Conservation (phyloP, 2,329 filamentous ascomycete genomes). For the Colletotrichum viniferum region DNA sequence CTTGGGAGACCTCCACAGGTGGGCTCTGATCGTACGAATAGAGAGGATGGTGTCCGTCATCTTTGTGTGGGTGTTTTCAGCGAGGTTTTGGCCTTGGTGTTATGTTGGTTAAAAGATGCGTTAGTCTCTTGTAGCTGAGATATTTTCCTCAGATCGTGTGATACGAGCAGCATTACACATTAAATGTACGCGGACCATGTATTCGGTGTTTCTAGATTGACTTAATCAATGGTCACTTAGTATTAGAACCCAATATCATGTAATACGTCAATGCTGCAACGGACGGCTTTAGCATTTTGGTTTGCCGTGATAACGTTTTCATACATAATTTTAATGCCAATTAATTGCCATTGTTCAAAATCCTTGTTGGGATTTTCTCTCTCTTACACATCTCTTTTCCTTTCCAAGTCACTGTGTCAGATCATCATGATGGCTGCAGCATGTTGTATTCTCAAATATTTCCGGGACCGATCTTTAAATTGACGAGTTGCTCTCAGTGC, state of each 20-base stretch:
- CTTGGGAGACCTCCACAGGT: not conserved
- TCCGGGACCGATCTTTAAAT: not conserved
- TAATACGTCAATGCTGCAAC: rapidly evolving
- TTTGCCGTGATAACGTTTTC: rapidly evolving
- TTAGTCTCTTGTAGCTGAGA: not conserved
- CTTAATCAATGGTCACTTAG: not conserved
- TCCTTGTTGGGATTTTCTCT: not conserved
- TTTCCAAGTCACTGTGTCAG: not conserved
- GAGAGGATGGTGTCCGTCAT: not conserved
- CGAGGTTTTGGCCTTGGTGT: not conserved
- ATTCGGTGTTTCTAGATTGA: not conserved
- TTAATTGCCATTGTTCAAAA: not conserved
- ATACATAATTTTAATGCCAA: rapidly evolving
- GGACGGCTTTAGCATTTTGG: rapidly evolving
- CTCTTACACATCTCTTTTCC: rapidly evolving
- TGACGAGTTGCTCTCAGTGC: not conserved
- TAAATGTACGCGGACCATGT: not conserved
- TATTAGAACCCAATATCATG: rapidly evolving
- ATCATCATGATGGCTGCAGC: not conserved
- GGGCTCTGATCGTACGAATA: not conserved
- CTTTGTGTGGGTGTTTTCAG: not conserved
- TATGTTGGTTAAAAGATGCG: not conserved
- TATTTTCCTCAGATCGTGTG: not conserved
- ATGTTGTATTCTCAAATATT: not conserved
- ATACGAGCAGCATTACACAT: not conserved